Evolutionary conservation across 495 filamentous ascomycete species (phyloP).

Genomic region (Neurospora sp.): DNA sequence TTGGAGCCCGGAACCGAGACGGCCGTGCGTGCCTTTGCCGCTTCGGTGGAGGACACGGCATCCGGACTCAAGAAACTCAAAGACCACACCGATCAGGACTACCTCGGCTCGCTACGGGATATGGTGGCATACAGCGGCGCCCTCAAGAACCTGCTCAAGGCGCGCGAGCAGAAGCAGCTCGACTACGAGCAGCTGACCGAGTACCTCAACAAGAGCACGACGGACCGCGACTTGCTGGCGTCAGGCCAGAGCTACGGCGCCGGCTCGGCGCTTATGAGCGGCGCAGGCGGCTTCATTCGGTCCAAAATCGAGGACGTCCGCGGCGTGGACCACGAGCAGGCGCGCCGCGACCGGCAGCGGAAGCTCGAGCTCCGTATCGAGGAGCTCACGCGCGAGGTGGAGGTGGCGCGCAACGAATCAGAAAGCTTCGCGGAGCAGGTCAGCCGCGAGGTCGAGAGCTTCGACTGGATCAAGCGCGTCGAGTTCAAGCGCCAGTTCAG

Average conservation of each 20-base stretch:
- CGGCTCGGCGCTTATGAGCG: conserved; percentile 38
- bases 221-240: conserved; percentile 81
- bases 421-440: conserved; percentile 94
- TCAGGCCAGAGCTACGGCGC: conserved; percentile 50
- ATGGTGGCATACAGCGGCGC: conserved; percentile 86
- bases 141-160: conserved; percentile 79
- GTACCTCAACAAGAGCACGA: conserved; percentile 80
- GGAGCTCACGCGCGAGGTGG: conserved; percentile 77
- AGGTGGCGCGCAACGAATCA: conserved; percentile 67
- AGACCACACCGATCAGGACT: conserved; percentile 93
- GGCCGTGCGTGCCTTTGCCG: conserved; percentile 72
- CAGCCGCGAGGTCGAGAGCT: conserved; percentile 81
- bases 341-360: conserved; percentile 70
- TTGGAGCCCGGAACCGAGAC: conserved; percentile 83
- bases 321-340: conserved; percentile 92
- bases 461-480: conserved; percentile 88
- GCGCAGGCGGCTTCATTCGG: conserved; percentile 80
- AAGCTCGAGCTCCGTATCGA: conserved; percentile 89
- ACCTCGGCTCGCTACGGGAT: conserved; percentile 79
- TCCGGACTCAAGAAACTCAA: conserved; percentile 63
- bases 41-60: conserved; percentile 73
- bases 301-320: conserved; percentile 94
- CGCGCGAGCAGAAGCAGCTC: conserved; percentile 92
- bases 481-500: conserved; percentile 87
- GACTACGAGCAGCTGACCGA: conserved; percentile 94